phyloP scores from a whole-genome alignment of 2,329 filamentous ascomycete species.

The Clonostachys byssicola region DNA sequence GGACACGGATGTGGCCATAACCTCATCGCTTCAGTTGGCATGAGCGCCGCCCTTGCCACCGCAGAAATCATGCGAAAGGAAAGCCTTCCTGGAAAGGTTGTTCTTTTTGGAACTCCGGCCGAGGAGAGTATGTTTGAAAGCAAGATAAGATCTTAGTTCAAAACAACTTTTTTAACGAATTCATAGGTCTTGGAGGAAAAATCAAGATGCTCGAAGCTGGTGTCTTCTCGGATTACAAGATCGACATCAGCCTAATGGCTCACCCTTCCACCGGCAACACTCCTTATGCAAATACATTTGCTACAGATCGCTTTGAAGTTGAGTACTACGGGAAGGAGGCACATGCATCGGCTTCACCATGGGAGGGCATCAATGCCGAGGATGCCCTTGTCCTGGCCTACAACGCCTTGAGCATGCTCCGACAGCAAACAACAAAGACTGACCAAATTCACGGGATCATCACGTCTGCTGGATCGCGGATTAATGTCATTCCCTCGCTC shows the following conservation, averaged over 20 bases:
- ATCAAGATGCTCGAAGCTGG: slow-evolving; percentile 28
- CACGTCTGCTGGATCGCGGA: slow-evolving; percentile 24
- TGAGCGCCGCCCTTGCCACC: slow-evolving; percentile 24
- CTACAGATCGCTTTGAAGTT: slow-evolving; percentile 7
- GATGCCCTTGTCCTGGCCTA: slow-evolving; percentile 38
- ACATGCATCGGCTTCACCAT: slow-evolving; percentile 41
- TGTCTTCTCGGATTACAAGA: slow-evolving; percentile 18
- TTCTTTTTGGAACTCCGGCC: slow-evolving; percentile 32
- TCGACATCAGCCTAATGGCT: slow-evolving; percentile 5
- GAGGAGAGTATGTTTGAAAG: slow-evolving; percentile 18
- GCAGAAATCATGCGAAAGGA: slow-evolving; percentile 17
- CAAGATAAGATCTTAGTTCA: too few species aligned
- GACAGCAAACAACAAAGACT: slow-evolving; percentile 42
- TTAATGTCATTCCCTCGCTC: slow-evolving; percentile 28
- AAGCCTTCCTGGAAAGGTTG: slow-evolving; percentile 21
- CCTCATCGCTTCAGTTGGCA: slow-evolving; percentile 18
- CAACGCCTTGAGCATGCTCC: slow-evolving; percentile 35
- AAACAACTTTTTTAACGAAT: background rate
- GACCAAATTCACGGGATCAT: slow-evolving; percentile 47
- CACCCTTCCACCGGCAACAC: slow-evolving; percentile 1
- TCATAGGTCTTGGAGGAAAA: slow-evolving; percentile 30
- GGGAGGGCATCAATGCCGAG: slow-evolving; percentile 45
- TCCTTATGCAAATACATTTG: slow-evolving; percentile 6
- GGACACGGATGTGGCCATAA: slow-evolving; percentile 29
- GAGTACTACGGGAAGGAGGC: slow-evolving; percentile 36